These are phyloP conservation scores for Gliomastix tumulicola DNA, from an alignment of 2,329 filamentous ascomycete species.

Conservation along the genomic window DNA sequence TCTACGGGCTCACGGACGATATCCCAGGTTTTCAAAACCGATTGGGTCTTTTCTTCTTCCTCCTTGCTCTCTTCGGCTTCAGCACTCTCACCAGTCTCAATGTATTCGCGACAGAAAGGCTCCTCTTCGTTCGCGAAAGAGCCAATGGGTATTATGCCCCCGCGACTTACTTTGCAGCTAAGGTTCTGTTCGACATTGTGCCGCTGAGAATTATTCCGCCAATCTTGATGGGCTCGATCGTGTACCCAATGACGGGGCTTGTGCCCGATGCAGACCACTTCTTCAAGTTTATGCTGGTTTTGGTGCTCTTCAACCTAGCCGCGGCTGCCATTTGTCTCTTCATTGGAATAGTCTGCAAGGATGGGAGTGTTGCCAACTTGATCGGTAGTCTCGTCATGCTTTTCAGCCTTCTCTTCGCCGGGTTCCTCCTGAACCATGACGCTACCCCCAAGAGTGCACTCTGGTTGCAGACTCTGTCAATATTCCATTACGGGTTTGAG, in stretches of 20 bases:
- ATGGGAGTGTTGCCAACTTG: conserved; percentile 84
- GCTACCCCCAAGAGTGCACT: conserved; percentile 78
- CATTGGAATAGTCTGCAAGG: conserved; percentile 91
- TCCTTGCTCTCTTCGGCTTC: conserved; percentile 92
- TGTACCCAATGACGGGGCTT: conserved; percentile 96
- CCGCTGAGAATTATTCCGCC: conserved; percentile 91
- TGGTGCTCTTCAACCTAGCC: conserved; percentile 93
- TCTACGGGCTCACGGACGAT: conserved; percentile 93
- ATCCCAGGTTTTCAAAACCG: conserved; percentile 97
- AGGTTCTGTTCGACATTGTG: conserved; percentile 97
- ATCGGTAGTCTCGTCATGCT: conserved; percentile 96
- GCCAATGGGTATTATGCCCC: conserved; percentile 97
- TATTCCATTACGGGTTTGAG: conserved; percentile 98
- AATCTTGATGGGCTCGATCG: conserved; percentile 88
- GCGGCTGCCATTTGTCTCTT: conserved; percentile 91
- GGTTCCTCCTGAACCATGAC: conserved; percentile 88
- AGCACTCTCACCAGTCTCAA: conserved; percentile 90
- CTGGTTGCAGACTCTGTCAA: conserved; percentile 90
- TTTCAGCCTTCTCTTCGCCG: conserved; percentile 91
- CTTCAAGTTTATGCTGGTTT: conserved; percentile 81
- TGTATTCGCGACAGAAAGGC: conserved; percentile 84
- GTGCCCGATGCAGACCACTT: conserved; percentile 79
- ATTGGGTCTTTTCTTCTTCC: conserved; percentile 94
- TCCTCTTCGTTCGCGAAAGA: conserved; percentile 86
- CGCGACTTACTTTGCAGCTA: conserved; percentile 87